Evolutionary conservation across 2,329 filamentous ascomycete genomes (phyloP), one percentile per base, ranked within the genome.

Genomic region (Hypoxylon sp.): DNA sequence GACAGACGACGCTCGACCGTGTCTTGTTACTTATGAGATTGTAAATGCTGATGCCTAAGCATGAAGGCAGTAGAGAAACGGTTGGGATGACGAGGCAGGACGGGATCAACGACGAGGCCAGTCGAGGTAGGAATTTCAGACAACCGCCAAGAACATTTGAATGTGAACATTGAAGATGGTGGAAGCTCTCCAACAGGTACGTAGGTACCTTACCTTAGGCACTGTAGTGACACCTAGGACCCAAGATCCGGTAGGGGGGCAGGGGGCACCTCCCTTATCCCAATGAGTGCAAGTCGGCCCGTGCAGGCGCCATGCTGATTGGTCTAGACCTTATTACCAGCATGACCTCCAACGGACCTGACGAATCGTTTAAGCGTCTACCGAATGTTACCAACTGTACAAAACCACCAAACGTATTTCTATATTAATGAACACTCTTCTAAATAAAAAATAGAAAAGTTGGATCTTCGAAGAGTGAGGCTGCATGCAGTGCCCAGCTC

Each of bases 41-140:
- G 44, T 58, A 58, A 66, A 66, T 66, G 54, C 59, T 66, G 65
- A 48, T 66, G 68, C 61, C 65, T 71, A 66, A 61, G n/a, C 57
- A 57, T 62, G 33, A 44, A 48, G n/a, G 46, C 31, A 51, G 22
- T 22, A 33, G 46, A 61, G 49, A 59, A 35, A 49, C 7, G 33
- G 51, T 51, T 31, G 56, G 22, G 48, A 59, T 66, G 62, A 66
- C 44, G 56, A 58, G 35, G 64, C 22, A 60, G 10, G 55, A 51
- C 33, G 58, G 37, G 40, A 53, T 62, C 51, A 37, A 69, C 62
- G 58, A 66, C 59, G 56, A 68, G 60, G 64, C 53, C 31, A 49
- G 51, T 17, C 11, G n/a, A 60, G 54, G 27, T 46, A 50, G 27
- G 59, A 70, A 70, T 64, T 70, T 67, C 64, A 67, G 64, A 67